Percentiles rank a stretch among this genome's conserved stretches.
Evolutionary conservation across 306 rosid genomes (phyloP).

Genomic region (Medicago ruthenica): DNA sequence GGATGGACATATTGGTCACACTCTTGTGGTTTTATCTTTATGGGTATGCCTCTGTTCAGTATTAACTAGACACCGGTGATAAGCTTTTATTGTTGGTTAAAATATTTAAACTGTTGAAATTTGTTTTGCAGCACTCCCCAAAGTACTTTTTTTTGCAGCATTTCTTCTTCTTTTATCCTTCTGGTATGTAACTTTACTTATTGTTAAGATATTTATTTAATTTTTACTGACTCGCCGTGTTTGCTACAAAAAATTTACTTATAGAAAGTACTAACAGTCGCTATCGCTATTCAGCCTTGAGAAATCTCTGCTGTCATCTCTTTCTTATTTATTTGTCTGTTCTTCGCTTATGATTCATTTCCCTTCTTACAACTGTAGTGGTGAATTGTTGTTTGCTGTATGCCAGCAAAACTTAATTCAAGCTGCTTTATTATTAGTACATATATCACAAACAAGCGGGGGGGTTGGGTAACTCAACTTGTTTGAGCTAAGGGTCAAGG

Average conservation of each 20-base stretch:
- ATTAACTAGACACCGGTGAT: constrained; percentile 14
- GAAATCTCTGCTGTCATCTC: constrained; percentile 14
- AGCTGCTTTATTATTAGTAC: constrained; percentile 23
- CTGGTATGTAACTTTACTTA: constrained; percentile 72
- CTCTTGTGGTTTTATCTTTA: constrained; percentile 83
- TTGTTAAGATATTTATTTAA: constrained; percentile 32
- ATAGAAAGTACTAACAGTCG: constrained; percentile 17
- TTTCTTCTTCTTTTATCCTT: constrained; percentile 97
- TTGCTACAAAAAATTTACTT: constrained; percentile 27
- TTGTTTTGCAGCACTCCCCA: constrained; percentile 90
- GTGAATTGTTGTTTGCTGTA: constrained; percentile 25
- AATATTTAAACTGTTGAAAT: constrained; percentile 48
- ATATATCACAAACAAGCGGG: constrained; percentile 29
- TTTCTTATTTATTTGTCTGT: constrained; percentile 31
- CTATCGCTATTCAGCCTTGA: not conserved
- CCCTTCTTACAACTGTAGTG: not conserved
- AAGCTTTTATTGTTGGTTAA: constrained; percentile 31
- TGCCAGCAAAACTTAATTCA: constrained; percentile 27
- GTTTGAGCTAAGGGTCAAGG: no score
- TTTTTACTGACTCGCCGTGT: constrained; percentile 10
- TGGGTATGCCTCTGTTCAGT: constrained; percentile 69
- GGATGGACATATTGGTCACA: constrained; percentile 87
- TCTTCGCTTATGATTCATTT: constrained; percentile 4
- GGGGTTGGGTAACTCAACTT: no score
- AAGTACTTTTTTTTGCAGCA: constrained; percentile 84